Conservation (phyloP, 2,329 filamentous ascomycete species). For the Teratosphaeria nubilosa region DNA sequence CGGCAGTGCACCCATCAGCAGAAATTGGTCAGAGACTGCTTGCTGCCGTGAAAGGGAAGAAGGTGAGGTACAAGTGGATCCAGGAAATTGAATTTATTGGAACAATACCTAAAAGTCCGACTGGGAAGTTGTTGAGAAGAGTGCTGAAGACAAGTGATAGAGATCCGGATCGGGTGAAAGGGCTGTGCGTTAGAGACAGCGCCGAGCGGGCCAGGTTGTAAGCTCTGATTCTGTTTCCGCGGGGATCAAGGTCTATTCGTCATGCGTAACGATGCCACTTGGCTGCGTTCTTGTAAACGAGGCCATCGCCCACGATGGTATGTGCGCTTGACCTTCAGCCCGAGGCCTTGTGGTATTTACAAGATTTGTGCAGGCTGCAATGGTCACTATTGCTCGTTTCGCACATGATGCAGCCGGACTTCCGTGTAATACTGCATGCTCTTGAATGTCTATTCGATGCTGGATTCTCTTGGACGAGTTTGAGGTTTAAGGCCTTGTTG, state of each 20-base stretch:
- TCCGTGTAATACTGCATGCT: not conserved
- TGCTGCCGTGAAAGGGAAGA: conserved; percentile 53
- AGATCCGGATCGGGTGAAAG: conserved; percentile 23
- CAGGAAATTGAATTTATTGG: conserved; percentile 55
- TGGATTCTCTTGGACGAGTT: not conserved
- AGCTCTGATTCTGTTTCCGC: not conserved
- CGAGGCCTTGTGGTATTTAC: too few relatives aligned
- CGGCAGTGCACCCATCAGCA: conserved; percentile 3
- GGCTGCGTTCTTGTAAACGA: too few relatives aligned
- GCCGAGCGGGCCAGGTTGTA: conserved; percentile 13
- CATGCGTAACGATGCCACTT: not conserved
- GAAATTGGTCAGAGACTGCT: conserved; percentile 38
- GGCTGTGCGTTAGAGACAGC: conserved; percentile 13
- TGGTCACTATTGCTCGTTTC: not conserved
- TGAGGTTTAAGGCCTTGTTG: too few relatives aligned
- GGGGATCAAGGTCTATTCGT: not conserved
- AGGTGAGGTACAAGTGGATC: conserved; percentile 59
- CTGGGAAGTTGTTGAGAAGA: conserved; percentile 60
- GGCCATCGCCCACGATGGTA: too few relatives aligned
- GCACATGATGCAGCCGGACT: not conserved
- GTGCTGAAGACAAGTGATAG: conserved; percentile 41
- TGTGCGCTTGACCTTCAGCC: too few relatives aligned
- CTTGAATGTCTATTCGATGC: not conserved
- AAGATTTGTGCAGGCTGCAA: too few relatives aligned
- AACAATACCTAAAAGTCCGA: conserved; percentile 59